Base-by-base conservation (phyloP, 306 rosid species). In the Fragaria vesca region DNA sequence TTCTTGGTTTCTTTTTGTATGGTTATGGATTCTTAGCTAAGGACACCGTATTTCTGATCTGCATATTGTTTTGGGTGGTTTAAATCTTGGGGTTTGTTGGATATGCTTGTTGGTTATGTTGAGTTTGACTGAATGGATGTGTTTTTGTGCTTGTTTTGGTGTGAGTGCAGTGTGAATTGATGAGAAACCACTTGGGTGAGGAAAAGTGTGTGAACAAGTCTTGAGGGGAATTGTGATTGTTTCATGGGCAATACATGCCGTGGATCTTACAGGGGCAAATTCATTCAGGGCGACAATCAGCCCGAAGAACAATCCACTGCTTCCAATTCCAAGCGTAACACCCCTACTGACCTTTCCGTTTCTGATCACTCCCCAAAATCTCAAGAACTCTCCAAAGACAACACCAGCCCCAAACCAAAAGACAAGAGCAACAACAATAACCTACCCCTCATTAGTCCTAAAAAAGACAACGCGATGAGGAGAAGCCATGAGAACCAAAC, bases 231-330 rank as follows among this genome's bases (percentile, higher is more conserved):
- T 52, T 81, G 76, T 82, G 80, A 75, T 78, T 83, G 86, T 86
- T 93, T 91, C 86, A 93, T 93, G 98, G 98, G 98, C 98, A 93
- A 93, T 85, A 88, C 97, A 90, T 93, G 98, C 93, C 98, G 98
- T 69, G 93, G 98, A 87, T 93, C 98, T 91, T 87, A 83, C 83
- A 86, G 83, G 84, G 95, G 89, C 75, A 93, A 93, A 82, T 75
- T 84, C 71, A 81, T 86, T 71, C 90, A 80, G 91, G 95, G 92
- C 85, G 78, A 38, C 87, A 57, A 68, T 71, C 85, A 88, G 90
- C 93, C 96, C 90, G 89, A 82, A 55, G 88, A 87, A 38, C 85
- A 74, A 48, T 81, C 79, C 40, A 18, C 48, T 38, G 51, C 78
- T 73, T 17, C 81, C 65, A 74, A 12, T 72, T 82, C 90, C 76